Percentiles rank a stretch among this genome's conserved stretches.
Conservation (phyloP, 2,329 filamentous ascomycete genomes). For the Immersiporthe knoxdaviesiana region DNA sequence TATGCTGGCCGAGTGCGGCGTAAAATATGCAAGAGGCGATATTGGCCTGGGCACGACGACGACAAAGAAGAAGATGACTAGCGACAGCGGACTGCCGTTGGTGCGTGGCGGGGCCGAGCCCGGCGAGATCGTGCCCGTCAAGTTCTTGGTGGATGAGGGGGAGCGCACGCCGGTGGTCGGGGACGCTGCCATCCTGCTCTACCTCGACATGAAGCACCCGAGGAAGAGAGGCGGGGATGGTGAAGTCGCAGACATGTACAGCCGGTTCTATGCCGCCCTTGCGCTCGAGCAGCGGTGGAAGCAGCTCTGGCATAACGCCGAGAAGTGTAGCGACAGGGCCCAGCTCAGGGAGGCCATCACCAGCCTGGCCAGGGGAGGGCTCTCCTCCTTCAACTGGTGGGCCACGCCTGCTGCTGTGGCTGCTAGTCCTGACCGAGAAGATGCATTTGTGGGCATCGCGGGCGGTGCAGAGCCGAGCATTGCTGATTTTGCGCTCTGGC, state of each 20-base stretch:
- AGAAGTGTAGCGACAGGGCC: background rate
- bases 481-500: conserved; percentile 62
- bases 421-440: conserved; percentile 12
- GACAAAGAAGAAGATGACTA: conserved; percentile 24
- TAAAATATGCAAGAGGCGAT: conserved; percentile 52
- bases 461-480: conserved; percentile 41
- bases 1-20: conserved; percentile 52
- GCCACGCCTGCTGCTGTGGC: conserved; percentile 15
- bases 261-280: conserved; percentile 48
- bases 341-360: background rate
- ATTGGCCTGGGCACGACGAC: conserved; percentile 8
- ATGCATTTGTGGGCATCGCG: conserved; percentile 40
- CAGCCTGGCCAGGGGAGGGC: conserved; percentile 8
- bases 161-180: conserved; percentile 52
- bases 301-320: background rate
- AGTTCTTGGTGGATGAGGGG: conserved; percentile 59
- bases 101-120: conserved; percentile 28
- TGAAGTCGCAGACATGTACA: conserved; percentile 43
- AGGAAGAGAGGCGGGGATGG: conserved; percentile 34
- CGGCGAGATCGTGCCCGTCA: conserved; percentile 42
- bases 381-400: background rate
- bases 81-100: conserved; percentile 20
- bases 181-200: conserved; percentile 58
- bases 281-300: conserved; percentile 44
- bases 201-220: conserved; percentile 61